phyloP scores from a whole-genome alignment of 2,329 filamentous ascomycete genomes.

The Cercospora sp. region DNA sequence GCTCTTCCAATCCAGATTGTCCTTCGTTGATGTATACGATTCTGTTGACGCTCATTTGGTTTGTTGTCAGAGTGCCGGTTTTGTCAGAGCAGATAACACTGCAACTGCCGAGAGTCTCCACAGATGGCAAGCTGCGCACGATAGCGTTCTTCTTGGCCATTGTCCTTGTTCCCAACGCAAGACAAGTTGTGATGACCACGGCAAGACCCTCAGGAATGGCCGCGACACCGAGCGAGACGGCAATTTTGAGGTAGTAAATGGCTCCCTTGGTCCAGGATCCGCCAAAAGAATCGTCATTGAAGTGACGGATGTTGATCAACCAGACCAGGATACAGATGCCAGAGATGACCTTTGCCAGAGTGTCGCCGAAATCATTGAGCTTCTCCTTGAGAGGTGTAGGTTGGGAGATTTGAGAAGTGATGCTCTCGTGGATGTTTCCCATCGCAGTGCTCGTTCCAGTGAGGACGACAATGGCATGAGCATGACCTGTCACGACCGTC shows the following conservation, averaged over 20 bases:
- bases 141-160: constrained; percentile 99
- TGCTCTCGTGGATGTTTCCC: constrained; percentile 98
- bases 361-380: constrained; percentile 96
- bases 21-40: constrained; percentile 77
- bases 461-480: constrained; percentile 84
- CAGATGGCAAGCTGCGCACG: constrained; percentile 91
- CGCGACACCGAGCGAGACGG: constrained; percentile 94
- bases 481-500: constrained; percentile 91
- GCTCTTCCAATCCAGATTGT: constrained; percentile 75
- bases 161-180: constrained; percentile 93
- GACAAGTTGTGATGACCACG: constrained; percentile 97
- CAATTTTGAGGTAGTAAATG: constrained; percentile 99
- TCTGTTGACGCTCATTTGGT: constrained; percentile 98
- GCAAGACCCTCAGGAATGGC: constrained; percentile 97
- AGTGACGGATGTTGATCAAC: constrained; percentile 98
- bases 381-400: constrained; percentile 98
- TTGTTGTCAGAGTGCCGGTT: constrained; percentile 95
- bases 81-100: constrained; percentile 99
- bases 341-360: constrained; percentile 95
- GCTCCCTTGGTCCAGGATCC: constrained; percentile 87
- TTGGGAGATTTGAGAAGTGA: constrained; percentile 95
- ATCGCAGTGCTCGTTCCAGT: constrained; percentile 92
- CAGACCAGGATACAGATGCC: constrained; percentile 95
- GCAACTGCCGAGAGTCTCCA: constrained; percentile 97
- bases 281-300: constrained; percentile 90